Conservation (phyloP, 148 eudicot genomes). For the Camellia granthamiana region DNA sequence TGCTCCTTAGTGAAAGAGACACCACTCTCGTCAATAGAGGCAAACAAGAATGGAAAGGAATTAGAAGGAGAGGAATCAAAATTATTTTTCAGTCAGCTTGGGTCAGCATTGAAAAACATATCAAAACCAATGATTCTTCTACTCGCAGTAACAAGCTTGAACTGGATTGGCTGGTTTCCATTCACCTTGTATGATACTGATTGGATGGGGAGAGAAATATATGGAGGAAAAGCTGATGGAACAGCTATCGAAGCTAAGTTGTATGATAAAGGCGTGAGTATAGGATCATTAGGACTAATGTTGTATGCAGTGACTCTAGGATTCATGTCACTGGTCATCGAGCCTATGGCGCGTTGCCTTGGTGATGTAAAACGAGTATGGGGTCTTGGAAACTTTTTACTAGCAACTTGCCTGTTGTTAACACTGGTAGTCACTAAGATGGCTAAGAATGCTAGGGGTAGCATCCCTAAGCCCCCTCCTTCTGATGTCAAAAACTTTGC, state of each 20-base stretch:
- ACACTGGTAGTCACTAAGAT: conserved; percentile 32
- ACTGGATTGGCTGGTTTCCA: conserved; percentile 39
- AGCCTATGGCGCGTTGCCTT: conserved; percentile 16
- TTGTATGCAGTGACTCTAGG: conserved; percentile 17
- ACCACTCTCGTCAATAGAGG: background rate
- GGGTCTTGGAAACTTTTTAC: conserved; percentile 28
- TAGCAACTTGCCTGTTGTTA: conserved; percentile 25
- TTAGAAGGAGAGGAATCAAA: background rate
- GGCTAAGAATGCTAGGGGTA: conserved; percentile 12
- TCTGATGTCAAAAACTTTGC: background rate
- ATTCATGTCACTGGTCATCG: conserved; percentile 15
- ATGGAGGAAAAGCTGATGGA: conserved; percentile 33
- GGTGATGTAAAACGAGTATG: conserved; percentile 27
- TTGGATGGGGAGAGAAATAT: conserved; percentile 54
- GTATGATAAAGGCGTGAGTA: conserved; percentile 29
- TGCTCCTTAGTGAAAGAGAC: conserved; percentile 37
- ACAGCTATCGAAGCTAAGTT: background rate
- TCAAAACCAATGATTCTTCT: conserved; percentile 32
- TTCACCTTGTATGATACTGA: conserved; percentile 41
- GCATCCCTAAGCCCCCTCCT: background rate
- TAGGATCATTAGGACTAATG: conserved; percentile 33
- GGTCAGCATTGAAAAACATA: conserved; percentile 16
- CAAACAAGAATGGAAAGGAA: background rate
- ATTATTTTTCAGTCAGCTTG: conserved; percentile 17
- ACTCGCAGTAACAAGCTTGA: conserved; percentile 26